Evolutionary conservation across 75 land plant genomes (phyloP).

Genomic region (Adiantum capillusveneris): DNA sequence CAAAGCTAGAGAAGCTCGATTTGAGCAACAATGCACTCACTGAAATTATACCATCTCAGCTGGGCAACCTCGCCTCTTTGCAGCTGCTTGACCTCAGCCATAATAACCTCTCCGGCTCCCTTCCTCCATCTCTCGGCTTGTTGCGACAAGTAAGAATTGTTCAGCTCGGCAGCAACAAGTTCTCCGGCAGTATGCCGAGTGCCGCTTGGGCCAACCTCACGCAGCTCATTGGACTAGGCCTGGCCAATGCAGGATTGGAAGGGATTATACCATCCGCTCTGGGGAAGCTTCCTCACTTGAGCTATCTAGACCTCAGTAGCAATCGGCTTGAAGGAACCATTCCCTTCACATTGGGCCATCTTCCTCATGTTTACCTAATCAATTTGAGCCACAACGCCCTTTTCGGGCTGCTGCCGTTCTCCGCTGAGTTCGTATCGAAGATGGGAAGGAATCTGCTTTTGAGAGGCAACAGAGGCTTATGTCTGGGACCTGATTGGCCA

Average conservation of each 20-base stretch:
- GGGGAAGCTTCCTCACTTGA: neutral
- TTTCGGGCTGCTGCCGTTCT: constrained; percentile 42
- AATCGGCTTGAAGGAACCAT: constrained; percentile 49
- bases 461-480: constrained; percentile 36
- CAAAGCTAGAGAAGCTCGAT: constrained; percentile 2
- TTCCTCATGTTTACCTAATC: constrained; percentile 14
- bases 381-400: constrained; percentile 47
- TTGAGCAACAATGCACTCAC: neutral
- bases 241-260: neutral
- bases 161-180: too few species aligned
- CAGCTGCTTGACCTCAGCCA: neutral
- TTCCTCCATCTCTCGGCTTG: neutral
- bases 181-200: too few species aligned
- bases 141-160: neutral
- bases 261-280: neutral
- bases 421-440: constrained; percentile 14
- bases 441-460: constrained; percentile 36
- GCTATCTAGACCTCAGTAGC: constrained; percentile 34
- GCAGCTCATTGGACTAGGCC: neutral
- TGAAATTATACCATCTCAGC: neutral
- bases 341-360: constrained; percentile 21
- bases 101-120: neutral
- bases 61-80: neutral
- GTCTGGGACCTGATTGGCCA: constrained; percentile 12
- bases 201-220: neutral